Percentiles rank a stretch among this genome's conserved stretches.
These are phyloP conservation scores for Colletotrichum kahawae DNA, from an alignment of 2,329 filamentous ascomycete species.

Conservation along the genomic window DNA sequence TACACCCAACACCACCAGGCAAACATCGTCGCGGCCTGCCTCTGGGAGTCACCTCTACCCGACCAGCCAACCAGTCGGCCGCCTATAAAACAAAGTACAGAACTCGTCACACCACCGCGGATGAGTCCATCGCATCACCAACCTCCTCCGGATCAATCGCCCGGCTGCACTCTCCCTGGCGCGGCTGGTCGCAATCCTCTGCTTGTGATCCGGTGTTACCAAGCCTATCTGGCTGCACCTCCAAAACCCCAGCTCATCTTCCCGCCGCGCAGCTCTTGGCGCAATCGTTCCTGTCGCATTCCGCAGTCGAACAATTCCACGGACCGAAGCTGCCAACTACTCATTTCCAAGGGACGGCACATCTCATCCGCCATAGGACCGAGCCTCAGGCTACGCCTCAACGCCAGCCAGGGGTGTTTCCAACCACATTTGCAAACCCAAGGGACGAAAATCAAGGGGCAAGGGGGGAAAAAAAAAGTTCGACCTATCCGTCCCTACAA, in stretches of 20 bases:
- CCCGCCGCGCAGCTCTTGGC: constrained; percentile 2
- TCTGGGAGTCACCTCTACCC: background rate
- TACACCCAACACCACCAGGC: background rate
- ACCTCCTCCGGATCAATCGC: background rate
- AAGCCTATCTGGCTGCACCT: background rate
- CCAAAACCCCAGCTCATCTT: background rate
- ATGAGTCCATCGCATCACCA: background rate
- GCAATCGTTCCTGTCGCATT: background rate
- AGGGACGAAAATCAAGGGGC: background rate
- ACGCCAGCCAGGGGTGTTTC: background rate
- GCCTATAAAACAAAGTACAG: background rate
- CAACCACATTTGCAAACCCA: background rate
- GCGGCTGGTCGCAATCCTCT: background rate
- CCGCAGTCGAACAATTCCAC: background rate
- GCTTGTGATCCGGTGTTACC: background rate
- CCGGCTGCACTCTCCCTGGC: background rate
- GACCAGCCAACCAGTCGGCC: background rate
- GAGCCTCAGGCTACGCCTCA: background rate
- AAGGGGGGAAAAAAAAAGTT: background rate
- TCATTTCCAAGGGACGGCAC: background rate
- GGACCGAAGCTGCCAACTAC: background rate
- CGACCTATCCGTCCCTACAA: background rate
- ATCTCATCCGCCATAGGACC: constrained; percentile 2
- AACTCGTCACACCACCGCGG: background rate
- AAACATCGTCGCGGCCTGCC: background rate